phyloP scores from a whole-genome alignment of 73 alveolate genomes.

The Paramecium pentaurelia region DNA sequence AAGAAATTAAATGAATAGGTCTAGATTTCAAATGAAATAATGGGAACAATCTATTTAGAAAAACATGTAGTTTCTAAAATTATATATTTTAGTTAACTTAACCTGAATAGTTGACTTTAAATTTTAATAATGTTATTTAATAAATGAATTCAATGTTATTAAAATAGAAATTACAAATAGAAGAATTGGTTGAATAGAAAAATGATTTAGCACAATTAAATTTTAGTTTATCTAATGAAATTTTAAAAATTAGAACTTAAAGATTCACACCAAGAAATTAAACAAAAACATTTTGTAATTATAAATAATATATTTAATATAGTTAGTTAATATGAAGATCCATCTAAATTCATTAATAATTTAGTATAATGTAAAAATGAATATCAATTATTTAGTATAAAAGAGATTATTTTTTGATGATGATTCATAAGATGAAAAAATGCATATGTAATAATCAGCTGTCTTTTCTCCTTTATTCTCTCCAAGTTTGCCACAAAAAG shows the following conservation, averaged over 20 bases:
- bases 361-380: background rate
- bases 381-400: background rate
- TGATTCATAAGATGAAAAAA: conserved; percentile 1
- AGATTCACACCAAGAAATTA: conserved; percentile 18
- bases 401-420: conserved; percentile 40
- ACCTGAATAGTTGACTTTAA: background rate
- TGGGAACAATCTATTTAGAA: conserved; percentile 10
- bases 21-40: background rate
- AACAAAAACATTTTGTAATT: background rate
- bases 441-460: conserved; percentile 6
- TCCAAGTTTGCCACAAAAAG: conserved; percentile 10
- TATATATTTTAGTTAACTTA: background rate
- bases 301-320: background rate
- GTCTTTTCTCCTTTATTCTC: conserved; percentile 35
- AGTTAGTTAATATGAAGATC: conserved; percentile 33
- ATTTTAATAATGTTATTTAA: background rate
- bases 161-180: conserved; percentile 4
- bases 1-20: background rate
- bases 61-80: background rate
- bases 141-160: conserved; percentile 35
- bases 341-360: conserved; percentile 23
- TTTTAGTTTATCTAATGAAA: conserved; percentile 39
- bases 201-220: conserved; percentile 36
- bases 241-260: conserved; percentile 25
- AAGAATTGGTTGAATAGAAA: background rate